Evolutionary conservation across 495 filamentous ascomycete genomes (phyloP).

Genomic region (Bacidia rubella): DNA sequence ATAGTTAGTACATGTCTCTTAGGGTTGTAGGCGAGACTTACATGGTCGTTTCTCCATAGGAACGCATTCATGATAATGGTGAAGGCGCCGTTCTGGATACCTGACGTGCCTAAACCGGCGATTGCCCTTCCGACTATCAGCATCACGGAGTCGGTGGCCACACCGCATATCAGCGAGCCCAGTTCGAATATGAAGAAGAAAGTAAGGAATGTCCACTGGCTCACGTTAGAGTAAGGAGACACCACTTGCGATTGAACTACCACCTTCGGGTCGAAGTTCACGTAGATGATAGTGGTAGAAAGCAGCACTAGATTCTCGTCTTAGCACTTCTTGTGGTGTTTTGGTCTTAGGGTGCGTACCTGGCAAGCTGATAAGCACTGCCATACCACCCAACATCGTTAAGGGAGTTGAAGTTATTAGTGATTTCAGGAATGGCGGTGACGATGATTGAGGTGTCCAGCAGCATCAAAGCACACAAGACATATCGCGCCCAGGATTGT

Average conservation of each 20-base stretch:
- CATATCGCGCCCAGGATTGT: no score
- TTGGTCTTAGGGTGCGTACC: conserved; percentile 31
- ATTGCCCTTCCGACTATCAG: conserved; percentile 67
- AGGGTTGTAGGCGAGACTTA: not conserved
- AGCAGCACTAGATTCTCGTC: no score
- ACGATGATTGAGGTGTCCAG: not conserved
- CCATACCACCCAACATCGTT: conserved; percentile 35
- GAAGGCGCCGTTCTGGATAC: conserved; percentile 21
- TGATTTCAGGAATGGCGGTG: conserved; percentile 28
- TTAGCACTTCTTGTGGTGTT: no score
- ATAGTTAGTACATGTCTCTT: conserved; percentile 7
- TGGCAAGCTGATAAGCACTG: conserved; percentile 30
- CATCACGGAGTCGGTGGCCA: conserved; percentile 49
- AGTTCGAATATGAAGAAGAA: conserved; percentile 59
- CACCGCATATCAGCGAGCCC: conserved; percentile 57
- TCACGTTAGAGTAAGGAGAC: not conserved
- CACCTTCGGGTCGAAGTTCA: conserved; percentile 27
- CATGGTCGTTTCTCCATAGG: conserved; percentile 27
- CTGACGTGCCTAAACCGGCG: conserved; percentile 51
- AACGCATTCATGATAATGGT: conserved; percentile 15
- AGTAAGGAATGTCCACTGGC: conserved; percentile 40
- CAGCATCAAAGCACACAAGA: no score
- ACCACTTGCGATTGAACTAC: conserved; percentile 12
- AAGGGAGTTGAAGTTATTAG: conserved; percentile 28
- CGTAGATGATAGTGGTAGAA: conserved; percentile 33